These are phyloP conservation scores for Flaveria robusta DNA, from an alignment of 129 eudicot species.

Conservation along the genomic window DNA sequence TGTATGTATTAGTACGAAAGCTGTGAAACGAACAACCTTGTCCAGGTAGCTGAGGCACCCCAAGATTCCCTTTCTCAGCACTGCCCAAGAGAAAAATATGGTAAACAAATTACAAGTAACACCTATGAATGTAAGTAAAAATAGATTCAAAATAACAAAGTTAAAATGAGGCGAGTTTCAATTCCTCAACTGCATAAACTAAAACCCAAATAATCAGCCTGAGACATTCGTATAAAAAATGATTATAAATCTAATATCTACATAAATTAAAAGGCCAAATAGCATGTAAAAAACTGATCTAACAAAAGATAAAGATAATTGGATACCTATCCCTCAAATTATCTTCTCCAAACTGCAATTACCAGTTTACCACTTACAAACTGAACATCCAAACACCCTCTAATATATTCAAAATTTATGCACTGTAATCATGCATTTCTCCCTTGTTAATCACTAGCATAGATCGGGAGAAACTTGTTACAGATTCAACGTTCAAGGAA, in stretches of 20 bases:
- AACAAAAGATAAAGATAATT: not conserved
- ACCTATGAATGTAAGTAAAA: not conserved
- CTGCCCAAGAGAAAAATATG: conserved; percentile 45
- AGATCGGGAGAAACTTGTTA: not conserved
- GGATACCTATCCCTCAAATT: not conserved
- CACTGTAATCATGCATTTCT: not conserved
- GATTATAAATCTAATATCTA: not conserved
- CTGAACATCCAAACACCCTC: not conserved
- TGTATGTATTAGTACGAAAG: conserved; percentile 91
- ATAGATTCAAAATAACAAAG: not conserved
- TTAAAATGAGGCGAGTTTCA: not conserved
- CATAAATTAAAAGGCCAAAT: not conserved
- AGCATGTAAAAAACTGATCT: not conserved
- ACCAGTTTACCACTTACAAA: not conserved
- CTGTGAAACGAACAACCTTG: conserved; percentile 98
- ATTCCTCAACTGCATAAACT: not conserved
- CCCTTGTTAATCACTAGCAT: not conserved
- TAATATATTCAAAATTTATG: not conserved
- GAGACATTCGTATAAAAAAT: not conserved
- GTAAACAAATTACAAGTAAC: not conserved
- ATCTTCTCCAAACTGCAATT: not conserved
- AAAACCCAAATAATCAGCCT: not conserved
- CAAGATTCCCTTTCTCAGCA: conserved; percentile 87
- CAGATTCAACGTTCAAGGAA: too few species aligned
- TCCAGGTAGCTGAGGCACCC: conserved; percentile 94